Base-by-base conservation (phyloP, 2,329 filamentous ascomycete species). In the Cercospora zeina region DNA sequence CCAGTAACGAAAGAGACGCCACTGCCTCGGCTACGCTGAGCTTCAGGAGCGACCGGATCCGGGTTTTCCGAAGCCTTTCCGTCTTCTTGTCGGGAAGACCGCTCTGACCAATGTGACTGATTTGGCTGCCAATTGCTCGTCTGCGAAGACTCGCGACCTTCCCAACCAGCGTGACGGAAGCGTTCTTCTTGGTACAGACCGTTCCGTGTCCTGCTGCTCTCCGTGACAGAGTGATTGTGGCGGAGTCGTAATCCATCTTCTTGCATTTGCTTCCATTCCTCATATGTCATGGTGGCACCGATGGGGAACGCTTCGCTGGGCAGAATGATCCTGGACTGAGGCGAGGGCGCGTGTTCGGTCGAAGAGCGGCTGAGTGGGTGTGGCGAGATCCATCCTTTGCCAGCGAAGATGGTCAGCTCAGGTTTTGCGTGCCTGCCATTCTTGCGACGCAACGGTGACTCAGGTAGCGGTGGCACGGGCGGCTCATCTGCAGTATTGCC, bases 321-420 rank as follows among this genome's bases (percentile, higher is more conserved):
- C 13, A 72, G 55, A 4, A 63, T 47, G 21, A 73, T 69, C 30
- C 55, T 64, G 6, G 68, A 68, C 54, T 71, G 68, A 31, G 67
- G 67, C 8, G 68, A 62, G 11, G 69, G 67, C 7, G 62, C 62
- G 2, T 64, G 13, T 5, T 63, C 62, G 2, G 62, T 63, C 0
- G 67, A 54, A 9, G 69, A 63, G 19, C 62, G 51, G 45, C 71
- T 73, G 2, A 73, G 65, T 5, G 72, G 72, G 34, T 74, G 72
- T 8, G 71, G 71, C n/a, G 71, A 71, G 42, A 74, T 73, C 72
- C 72, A 74, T 49, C 72, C 72, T 51, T 64, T 65, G 42, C 72
- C 72, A 4, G 72, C 72, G 37, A 72, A 73, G 16, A 72, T 62
- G 10, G 69, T 71, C 7, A 54, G 24, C 27, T 47, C 50, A 1